Conservation (phyloP, 805 yeast species). For the Jamesozyma jinghongensis region DNA sequence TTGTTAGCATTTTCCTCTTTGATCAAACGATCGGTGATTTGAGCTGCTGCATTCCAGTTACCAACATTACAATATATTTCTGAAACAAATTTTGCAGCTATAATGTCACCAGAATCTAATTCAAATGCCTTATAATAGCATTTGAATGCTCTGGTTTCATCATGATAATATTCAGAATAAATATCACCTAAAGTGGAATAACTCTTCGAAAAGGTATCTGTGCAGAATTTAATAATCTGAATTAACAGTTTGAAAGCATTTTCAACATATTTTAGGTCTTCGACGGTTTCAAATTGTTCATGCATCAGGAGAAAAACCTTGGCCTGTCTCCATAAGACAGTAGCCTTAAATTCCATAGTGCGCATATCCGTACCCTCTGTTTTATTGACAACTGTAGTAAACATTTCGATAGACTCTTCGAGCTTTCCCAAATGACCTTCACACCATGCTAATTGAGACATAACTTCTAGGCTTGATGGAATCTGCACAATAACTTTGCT, state of each 20-base stretch:
- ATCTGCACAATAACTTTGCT: conserved; percentile 38
- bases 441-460: conserved; percentile 74
- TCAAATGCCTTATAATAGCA: conserved; percentile 89
- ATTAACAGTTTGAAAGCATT: conserved; percentile 51
- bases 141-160: conserved; percentile 62
- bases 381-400: conserved; percentile 21
- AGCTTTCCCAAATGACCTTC: conserved; percentile 47
- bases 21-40: conserved; percentile 57
- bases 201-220: conserved; percentile 63
- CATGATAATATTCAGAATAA: conserved; percentile 51
- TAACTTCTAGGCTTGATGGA: conserved; percentile 51
- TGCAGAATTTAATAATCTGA: conserved; percentile 51
- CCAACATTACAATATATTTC: conserved; percentile 52
- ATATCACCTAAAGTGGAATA: conserved; percentile 73
- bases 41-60: conserved; percentile 82
- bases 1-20: conserved; percentile 53
- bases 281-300: conserved; percentile 11
- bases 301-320: conserved; percentile 41
- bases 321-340: conserved; percentile 65
- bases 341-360: conserved; percentile 49
- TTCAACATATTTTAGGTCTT: conserved; percentile 28
- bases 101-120: conserved; percentile 63
- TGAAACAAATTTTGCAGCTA: conserved; percentile 66
- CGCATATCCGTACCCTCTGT: conserved; percentile 44
- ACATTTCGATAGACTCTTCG: conserved; percentile 32